Conservation (phyloP, 2,329 filamentous ascomycete species). For the Botrytis deweyae region DNA sequence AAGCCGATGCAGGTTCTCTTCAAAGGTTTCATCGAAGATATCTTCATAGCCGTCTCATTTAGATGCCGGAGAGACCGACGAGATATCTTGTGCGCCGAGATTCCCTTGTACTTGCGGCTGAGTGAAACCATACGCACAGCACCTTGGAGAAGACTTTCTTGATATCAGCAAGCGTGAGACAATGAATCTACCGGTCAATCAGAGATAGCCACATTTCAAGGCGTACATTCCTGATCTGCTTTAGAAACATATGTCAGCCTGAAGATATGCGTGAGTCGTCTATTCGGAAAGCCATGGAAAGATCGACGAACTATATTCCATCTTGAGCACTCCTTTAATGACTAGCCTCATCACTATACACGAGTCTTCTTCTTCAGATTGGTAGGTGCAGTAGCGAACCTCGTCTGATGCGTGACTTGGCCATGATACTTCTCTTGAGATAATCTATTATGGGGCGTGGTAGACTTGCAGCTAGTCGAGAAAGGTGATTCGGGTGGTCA, state of each 20-base stretch:
- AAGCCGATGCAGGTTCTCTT: not conserved
- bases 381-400: not conserved
- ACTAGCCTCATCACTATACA: not conserved
- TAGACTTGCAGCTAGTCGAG: conserved; percentile 1
- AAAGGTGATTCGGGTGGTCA: conserved; percentile 12
- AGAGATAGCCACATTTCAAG: conserved; percentile 17
- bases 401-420: conserved; percentile 5
- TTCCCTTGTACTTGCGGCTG: conserved; percentile 1
- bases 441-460: conserved; percentile 20
- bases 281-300: conserved; percentile 5
- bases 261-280: not conserved
- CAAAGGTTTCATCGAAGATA: not conserved
- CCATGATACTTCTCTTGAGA: not conserved
- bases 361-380: not conserved
- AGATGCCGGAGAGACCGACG: not conserved
- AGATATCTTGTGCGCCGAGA: not conserved
- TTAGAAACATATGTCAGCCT: conserved; percentile 5
- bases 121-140: conserved; percentile 1
- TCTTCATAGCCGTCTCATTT: not conserved
- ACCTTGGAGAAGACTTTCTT: not conserved
- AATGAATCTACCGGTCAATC: not conserved
- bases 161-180: conserved; percentile 9
- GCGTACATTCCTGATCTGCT: not conserved
- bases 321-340: not conserved
- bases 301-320: not conserved